These are phyloP conservation scores for Dentiscutata heterogama DNA, from an alignment of 371 early-diverging fungal genomes.

Conservation along the genomic window DNA sequence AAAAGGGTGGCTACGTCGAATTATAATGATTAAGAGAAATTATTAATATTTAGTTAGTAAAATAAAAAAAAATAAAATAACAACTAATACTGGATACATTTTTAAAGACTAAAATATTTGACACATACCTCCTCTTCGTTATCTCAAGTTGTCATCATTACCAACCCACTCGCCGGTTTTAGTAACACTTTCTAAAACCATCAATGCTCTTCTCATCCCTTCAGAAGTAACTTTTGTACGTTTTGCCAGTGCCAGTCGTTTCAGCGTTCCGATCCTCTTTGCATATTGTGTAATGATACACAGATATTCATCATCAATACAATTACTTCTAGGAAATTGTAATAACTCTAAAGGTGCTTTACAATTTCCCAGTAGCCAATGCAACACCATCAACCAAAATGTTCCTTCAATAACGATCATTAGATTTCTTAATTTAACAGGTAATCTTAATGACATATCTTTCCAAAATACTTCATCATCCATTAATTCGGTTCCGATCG, in stretches of 20 bases:
- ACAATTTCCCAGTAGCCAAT: slow-evolving; percentile 28
- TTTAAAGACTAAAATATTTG: not conserved
- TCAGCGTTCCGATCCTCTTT: not conserved
- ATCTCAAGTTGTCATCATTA: slow-evolving; percentile 1
- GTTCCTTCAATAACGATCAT: slow-evolving; percentile 22
- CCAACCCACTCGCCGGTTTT: slow-evolving; percentile 6
- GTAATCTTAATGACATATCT: not conserved
- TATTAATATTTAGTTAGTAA: no score
- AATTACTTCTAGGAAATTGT: slow-evolving; percentile 27
- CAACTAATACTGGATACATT: no score
- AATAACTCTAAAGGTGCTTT: slow-evolving; percentile 29
- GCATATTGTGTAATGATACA: slow-evolving; percentile 23
- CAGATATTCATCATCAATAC: slow-evolving; percentile 38
- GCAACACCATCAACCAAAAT: slow-evolving; percentile 22
- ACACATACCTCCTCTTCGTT: not conserved
- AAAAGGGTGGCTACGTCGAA: no score
- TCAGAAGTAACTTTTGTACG: not conserved
- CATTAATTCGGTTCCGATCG: slow-evolving; percentile 25
- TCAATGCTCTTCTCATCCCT: slow-evolving; percentile 19
- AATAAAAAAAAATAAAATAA: no score
- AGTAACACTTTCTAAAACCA: slow-evolving; percentile 9
- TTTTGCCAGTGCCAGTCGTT: slow-evolving; percentile 20
- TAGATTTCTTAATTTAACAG: not conserved
- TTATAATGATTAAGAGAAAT: no score
- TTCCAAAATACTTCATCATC: slow-evolving; percentile 31